A percentile compares a stretch with the other conserved stretches of the same genome.
Conservation (phyloP, 768 basidiomycete genomes). For the Leucocoprinus sp. region DNA sequence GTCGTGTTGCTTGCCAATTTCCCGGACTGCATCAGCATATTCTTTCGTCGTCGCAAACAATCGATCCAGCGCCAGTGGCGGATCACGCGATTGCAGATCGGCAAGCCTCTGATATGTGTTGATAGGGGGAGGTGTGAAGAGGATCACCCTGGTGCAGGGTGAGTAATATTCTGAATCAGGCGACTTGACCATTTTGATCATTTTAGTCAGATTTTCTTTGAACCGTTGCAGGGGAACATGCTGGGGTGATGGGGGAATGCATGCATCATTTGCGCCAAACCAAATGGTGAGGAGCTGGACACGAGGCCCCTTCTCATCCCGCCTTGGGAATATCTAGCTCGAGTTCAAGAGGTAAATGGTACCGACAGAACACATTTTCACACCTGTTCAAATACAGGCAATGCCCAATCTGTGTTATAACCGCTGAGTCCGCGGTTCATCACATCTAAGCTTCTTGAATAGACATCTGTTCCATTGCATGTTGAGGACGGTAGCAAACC, state of each 20-base stretch:
- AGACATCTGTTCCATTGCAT: constrained; percentile 43
- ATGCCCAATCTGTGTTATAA: constrained; percentile 82
- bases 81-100: constrained; percentile 41
- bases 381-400: constrained; percentile 74
- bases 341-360: neutral
- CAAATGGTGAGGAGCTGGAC: constrained; percentile 76
- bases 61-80: constrained; percentile 49
- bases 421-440: constrained; percentile 79
- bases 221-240: constrained; percentile 69
- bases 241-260: constrained; percentile 54
- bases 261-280: constrained; percentile 89
- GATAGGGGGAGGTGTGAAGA: constrained; percentile 83
- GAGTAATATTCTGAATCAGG: constrained; percentile 60
- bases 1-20: constrained; percentile 44
- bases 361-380: constrained; percentile 10
- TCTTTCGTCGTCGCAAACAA: constrained; percentile 49
- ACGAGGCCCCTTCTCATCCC: constrained; percentile 31
- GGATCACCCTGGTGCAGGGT: constrained; percentile 63
- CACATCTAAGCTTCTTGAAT: constrained; percentile 76
- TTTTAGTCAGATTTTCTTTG: constrained; percentile 50
- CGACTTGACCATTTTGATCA: constrained; percentile 56
- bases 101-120: constrained; percentile 51
- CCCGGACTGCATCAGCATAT: constrained; percentile 66
- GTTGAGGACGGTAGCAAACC: neutral
- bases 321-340: constrained; percentile 50